Conservation (phyloP, 1,139 yeast species). For the Taphrina confusa region DNA sequence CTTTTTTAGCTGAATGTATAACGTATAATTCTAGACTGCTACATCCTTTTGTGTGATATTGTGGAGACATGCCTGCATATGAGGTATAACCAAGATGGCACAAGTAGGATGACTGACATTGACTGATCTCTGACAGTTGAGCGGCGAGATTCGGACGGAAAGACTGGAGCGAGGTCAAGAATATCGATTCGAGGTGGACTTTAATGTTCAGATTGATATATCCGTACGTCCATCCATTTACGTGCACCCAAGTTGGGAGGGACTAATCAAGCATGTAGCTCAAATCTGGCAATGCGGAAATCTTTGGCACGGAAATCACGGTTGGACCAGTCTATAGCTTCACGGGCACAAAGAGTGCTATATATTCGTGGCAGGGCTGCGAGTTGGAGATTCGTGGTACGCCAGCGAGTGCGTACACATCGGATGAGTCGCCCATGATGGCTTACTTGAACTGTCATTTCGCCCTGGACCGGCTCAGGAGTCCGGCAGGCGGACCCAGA, state of each 20-base stretch:
- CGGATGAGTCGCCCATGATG: constrained; percentile 70
- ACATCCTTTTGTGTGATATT: too few species aligned
- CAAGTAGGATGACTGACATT: background rate
- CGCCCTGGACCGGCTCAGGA: constrained; percentile 66
- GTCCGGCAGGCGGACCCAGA: constrained; percentile 52
- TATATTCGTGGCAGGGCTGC: constrained; percentile 62
- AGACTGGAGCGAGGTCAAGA: constrained; percentile 48
- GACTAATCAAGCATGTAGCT: constrained; percentile 7
- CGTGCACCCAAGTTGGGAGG: background rate
- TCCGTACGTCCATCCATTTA: constrained; percentile 47
- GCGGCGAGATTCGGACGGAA: constrained; percentile 17
- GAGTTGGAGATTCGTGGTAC: constrained; percentile 53
- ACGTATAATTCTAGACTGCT: too few species aligned
- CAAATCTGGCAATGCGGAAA: constrained; percentile 72
- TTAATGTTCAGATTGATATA: constrained; percentile 58
- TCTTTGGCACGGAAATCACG: constrained; percentile 91
- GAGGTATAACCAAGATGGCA: background rate
- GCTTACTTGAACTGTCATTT: constrained; percentile 71
- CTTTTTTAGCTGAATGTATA: too few species aligned
- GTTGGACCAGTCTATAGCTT: constrained; percentile 63
- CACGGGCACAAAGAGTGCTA: constrained; percentile 59
- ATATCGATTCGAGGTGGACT: constrained; percentile 81
- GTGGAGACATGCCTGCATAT: constrained; percentile 13
- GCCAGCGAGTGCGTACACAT: constrained; percentile 59
- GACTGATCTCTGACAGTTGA: background rate